Evolutionary conservation across 2,329 filamentous ascomycete genomes (phyloP), one percentile per base, ranked within the genome.

Genomic region (Apiospora aurea): DNA sequence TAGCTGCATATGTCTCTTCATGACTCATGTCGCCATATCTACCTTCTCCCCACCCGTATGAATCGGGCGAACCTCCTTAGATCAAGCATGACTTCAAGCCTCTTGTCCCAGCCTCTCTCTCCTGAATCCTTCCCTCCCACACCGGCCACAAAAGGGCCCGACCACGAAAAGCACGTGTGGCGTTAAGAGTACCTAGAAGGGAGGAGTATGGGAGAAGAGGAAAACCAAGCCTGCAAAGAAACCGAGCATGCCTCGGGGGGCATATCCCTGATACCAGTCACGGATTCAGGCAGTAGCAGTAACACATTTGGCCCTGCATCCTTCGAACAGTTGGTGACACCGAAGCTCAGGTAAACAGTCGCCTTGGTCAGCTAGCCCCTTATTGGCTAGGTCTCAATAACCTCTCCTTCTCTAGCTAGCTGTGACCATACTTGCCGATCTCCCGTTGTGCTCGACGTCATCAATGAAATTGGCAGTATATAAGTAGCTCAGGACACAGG

Each of bases 71-170:
- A 64, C 57, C 4, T 38, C 53, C 7, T 16, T 29, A 61, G 38
- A 61, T 38, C 57, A 64, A 41, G 57, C 57, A 41, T 64, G 57
- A 41, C 18, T 64, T 64, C 41, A 64, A 64, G 57, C 57, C 34
- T 64, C 57, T 41, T 64, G n/a, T n/a, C 53, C 57, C 57, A 64
- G 34, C 34, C 57, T n/a, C 57, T n/a, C 18, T 18, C 57, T 64
- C 18, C 18, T 11, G 21, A 21, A n/a, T 8, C 38, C 6, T 21
- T 21, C 26, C 16, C 18, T 21, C 26, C 53, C 29, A 21, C 7
- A 18, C 8, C 29, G 16, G 18, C 53, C 29, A 21, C 0, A 14
- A 41, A 64, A 38, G 34, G 34, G 34, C 18, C 34, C 34, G 14
- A 57, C 26, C 51, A 57, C 51, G 14, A 4, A 41, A 38, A n/a